Evolutionary conservation across 176 grass and related monocot genomes (phyloP).

Genomic region (Zoysia pacifica): DNA sequence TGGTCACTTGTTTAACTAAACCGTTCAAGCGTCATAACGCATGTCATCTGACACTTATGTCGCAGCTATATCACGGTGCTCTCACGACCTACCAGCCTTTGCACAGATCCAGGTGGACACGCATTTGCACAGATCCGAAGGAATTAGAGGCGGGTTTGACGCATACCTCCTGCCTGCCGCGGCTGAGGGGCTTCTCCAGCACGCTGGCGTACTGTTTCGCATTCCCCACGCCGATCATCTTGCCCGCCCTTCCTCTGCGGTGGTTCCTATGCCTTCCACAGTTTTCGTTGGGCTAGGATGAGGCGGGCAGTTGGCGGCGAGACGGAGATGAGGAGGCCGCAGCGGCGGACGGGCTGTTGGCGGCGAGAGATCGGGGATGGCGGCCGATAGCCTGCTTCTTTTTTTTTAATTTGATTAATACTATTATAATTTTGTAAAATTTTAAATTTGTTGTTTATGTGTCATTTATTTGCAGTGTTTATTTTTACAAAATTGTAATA

Average conservation of each 20-base stretch:
- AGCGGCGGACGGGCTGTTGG: not conserved
- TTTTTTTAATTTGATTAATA: no score
- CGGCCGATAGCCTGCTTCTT: conserved; percentile 26
- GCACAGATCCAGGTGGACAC: not conserved
- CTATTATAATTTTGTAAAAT: no score
- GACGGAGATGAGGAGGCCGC: not conserved
- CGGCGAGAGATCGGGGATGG: not conserved
- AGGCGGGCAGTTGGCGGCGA: not conserved
- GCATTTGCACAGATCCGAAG: conserved; percentile 1
- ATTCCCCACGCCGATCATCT: conserved; percentile 95
- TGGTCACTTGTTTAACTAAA: not conserved
- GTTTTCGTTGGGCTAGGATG: not conserved
- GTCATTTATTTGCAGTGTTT: no score
- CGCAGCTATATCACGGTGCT: not conserved
- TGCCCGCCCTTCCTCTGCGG: conserved; percentile 14
- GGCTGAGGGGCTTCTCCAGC: conserved; percentile 89
- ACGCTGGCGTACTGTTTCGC: conserved; percentile 92
- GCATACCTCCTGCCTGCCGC: conserved; percentile 78
- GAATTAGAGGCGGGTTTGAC: not conserved
- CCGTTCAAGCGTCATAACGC: not conserved
- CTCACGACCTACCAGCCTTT: not conserved
- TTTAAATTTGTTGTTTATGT: no score
- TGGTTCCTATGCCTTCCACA: not conserved
- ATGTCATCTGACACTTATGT: not conserved
- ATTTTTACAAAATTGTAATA: no score